phyloP scores from a whole-genome alignment of 148 eudicot genomes.

The Rhododendron kiyosumense region DNA sequence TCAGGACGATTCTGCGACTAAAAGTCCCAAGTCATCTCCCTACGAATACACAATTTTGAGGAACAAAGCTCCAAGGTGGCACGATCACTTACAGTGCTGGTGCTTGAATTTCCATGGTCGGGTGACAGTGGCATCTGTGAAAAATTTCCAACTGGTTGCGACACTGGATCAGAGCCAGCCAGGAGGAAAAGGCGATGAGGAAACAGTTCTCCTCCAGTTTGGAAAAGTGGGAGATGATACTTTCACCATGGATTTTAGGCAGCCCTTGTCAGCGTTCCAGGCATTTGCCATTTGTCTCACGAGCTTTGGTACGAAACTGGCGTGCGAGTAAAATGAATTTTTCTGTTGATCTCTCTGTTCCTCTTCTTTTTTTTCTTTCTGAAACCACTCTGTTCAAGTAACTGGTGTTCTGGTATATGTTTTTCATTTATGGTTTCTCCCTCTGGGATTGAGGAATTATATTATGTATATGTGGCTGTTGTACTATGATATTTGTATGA shows the following conservation, averaged over 20 bases:
- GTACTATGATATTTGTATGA: neutral
- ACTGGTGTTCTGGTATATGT: neutral
- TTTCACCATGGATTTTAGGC: slow-evolving; percentile 93
- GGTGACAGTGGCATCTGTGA: slow-evolving; percentile 93
- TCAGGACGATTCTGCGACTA: slow-evolving; percentile 17
- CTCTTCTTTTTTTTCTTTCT: neutral
- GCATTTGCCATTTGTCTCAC: slow-evolving; percentile 96
- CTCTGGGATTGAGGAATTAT: neutral
- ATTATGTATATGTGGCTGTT: neutral
- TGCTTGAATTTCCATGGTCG: slow-evolving; percentile 97
- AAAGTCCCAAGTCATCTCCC: slow-evolving; percentile 29
- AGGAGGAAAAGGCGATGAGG: slow-evolving; percentile 82
- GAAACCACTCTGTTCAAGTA: neutral
- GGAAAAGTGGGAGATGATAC: slow-evolving; percentile 86
- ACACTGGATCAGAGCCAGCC: slow-evolving; percentile 85
- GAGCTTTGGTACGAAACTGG: slow-evolving; percentile 94
- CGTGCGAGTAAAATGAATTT: slow-evolving; percentile 25
- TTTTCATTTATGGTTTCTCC: neutral
- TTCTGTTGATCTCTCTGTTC: neutral
- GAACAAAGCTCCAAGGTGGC: slow-evolving; percentile 97
- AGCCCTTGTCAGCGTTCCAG: slow-evolving; percentile 89
- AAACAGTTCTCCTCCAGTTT: slow-evolving; percentile 85
- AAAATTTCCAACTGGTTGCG: slow-evolving; percentile 87
- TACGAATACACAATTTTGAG: slow-evolving; percentile 44
- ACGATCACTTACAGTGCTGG: slow-evolving; percentile 94